Evolutionary conservation across 2,329 filamentous ascomycete genomes (phyloP).

Genomic region (Aspergillus intermedius): DNA sequence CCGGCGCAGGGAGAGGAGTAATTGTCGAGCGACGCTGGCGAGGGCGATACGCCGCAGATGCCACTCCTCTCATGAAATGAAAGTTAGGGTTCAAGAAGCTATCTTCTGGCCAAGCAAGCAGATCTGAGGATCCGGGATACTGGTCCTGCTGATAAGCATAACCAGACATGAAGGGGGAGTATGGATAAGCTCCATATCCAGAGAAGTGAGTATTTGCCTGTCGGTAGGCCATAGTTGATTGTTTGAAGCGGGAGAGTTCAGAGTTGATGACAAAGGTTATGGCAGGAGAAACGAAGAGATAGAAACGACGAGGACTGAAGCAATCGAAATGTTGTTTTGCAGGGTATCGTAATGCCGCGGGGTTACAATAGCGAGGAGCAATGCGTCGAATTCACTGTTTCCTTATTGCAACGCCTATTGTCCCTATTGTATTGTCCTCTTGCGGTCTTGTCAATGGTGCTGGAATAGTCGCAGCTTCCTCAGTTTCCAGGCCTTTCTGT

Average conservation of each 20-base stretch:
- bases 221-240: constrained; percentile 1
- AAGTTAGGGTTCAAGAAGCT: background rate
- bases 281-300: background rate
- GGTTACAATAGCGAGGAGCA: background rate
- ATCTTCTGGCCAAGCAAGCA: background rate
- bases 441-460: background rate
- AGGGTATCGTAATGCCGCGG: background rate
- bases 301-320: background rate
- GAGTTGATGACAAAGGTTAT: background rate
- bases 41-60: background rate
- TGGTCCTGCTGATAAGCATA: background rate
- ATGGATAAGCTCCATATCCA: constrained; percentile 1
- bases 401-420: background rate
- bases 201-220: background rate
- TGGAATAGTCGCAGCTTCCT: too few relatives aligned
- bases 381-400: background rate
- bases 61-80: background rate
- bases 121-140: background rate
- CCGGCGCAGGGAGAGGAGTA: background rate
- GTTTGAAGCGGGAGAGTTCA: background rate
- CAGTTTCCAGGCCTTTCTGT: too few relatives aligned
- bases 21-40: background rate
- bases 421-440: background rate
- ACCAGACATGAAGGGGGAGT: background rate
- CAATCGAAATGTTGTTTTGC: background rate